Evolutionary conservation across 371 early-diverging fungal genomes (phyloP), one percentile per base, ranked within the genome.

Genomic region (Parasitella parasitica): DNA sequence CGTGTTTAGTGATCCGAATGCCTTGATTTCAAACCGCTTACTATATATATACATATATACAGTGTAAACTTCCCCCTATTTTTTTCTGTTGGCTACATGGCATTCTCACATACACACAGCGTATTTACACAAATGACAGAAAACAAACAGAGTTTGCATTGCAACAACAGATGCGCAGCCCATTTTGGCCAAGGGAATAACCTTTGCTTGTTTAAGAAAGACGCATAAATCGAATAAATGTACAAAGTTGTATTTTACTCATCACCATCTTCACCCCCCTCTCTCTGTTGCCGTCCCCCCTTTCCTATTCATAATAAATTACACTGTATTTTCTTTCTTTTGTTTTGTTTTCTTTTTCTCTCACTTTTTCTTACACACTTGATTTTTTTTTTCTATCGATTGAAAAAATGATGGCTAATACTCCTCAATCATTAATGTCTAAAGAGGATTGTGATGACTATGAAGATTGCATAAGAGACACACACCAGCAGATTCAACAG

Each of bases 301-400:
- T 11, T 32, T 32, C 11, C 32, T 32, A 8, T 32, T 32, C 30
- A 30, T 30, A 32, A 8, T 8, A 8, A 18, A 12, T 37, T 26
- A 52, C 54, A 54, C 35, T 26, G 34, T 65, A 57, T 49, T 41
- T 60, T 20, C 4, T 59, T 56, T 26, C 35, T 54, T 61, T 54
- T 43, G 48, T 24, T 9, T 38, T 15, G 4, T 9, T 38, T 27
- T 48, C 15, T 11, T 4, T 20, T 13, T 28, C 49, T 48, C 53
- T 15, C 48, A 22, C 27, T 48, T 6, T 27, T n/a, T 27, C 27
- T 4, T 13, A 13, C 24, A 26, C 26, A 13, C 16, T 22, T 49
- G 4, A 55, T 52, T 48, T 61, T 16, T 57, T 57, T 30, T 26
- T 56, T 62, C 52, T 38, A n/a, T n/a, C n/a, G n/a, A n/a, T n/a